Evolutionary conservation across 2,329 filamentous ascomycete species (phyloP).

Genomic region (Gaeumannomyces tritici): DNA sequence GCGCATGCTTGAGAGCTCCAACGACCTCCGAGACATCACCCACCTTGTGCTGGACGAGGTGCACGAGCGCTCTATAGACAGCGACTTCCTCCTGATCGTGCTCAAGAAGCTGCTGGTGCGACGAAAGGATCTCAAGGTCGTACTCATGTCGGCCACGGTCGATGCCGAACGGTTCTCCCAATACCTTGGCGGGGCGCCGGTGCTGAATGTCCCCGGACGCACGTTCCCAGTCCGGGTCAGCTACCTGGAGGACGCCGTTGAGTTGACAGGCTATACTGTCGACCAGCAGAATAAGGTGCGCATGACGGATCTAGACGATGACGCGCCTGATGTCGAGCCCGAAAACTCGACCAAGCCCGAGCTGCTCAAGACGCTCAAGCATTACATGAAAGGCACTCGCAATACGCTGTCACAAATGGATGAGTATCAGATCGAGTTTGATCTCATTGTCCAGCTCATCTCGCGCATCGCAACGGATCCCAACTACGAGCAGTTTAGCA

Average conservation of each 20-base stretch:
- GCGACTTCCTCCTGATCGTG: conserved; percentile 89
- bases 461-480: conserved; percentile 63
- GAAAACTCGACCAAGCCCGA: conserved; percentile 43
- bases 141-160: conserved; percentile 96
- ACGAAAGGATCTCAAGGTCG: conserved; percentile 77
- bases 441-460: conserved; percentile 73
- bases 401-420: conserved; percentile 70
- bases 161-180: conserved; percentile 85
- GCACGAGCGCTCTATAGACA: conserved; percentile 92
- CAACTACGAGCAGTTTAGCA: conserved; percentile 63
- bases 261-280: conserved; percentile 66
- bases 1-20: conserved; percentile 87
- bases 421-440: conserved; percentile 86
- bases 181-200: conserved; percentile 76
- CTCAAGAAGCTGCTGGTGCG: conserved; percentile 70
- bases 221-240: conserved; percentile 86
- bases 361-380: conserved; percentile 54
- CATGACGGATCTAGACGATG: conserved; percentile 55
- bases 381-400: conserved; percentile 68
- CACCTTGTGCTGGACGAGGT: conserved; percentile 97
- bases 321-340: conserved; percentile 38
- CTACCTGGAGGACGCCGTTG: conserved; percentile 87
- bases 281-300: conserved; percentile 37
- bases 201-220: conserved; percentile 82
- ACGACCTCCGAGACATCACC: conserved; percentile 79